Evolutionary conservation across 2,329 filamentous ascomycete genomes (phyloP), one percentile per base, ranked within the genome.

Genomic region (Zasmidium cellare): DNA sequence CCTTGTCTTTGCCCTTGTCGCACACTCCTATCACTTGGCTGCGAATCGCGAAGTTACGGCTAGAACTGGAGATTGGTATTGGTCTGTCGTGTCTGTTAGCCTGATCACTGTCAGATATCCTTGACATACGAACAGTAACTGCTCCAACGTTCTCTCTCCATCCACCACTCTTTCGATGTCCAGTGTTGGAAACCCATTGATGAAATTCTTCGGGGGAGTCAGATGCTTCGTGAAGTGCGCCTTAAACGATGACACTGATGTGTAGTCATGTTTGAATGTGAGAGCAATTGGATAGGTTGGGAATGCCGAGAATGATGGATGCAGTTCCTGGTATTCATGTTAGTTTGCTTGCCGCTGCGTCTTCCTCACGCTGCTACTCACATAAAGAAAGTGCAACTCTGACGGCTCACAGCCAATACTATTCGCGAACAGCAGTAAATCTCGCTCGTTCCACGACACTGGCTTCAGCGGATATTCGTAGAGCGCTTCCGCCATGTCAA

Each of bases 341-440:
- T 22, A 49, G 12, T 18, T 47, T 11, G 5, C 6, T 45, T n/a
- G 41, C 16, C 45, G 9, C 14, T 7, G 22, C 35, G 16, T 18
- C 3, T 35, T 52, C 35, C 35, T 14, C 6, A 9, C 7, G 5
- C 35, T 41, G 24, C 16, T 12, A n/a, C 84, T 58, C 81, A 94
- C 91, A 69, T 91, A 96, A 77, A 96, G 86, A 72, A 93, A 96
- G 72, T 96, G 91, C 71, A 96, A 84, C 80, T 96, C 92, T 67
- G 96, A 86, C 16, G 83, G 82, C 12, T 85, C 92, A 72, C 83
- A 87, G 56, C 92, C 92, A 73, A 97, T 93, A 77, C 88, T 93
- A 75, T 89, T 88, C 66, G 92, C 92, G 75, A 97, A 97, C 59
- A 97, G 86, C 61, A 97, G 81, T 24, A 87, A 84, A 80, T 97